A percentile compares a stretch with the other conserved stretches of the same genome.
Evolutionary conservation across 2,329 filamentous ascomycete species (phyloP).

Genomic region (Xylaria sp.): DNA sequence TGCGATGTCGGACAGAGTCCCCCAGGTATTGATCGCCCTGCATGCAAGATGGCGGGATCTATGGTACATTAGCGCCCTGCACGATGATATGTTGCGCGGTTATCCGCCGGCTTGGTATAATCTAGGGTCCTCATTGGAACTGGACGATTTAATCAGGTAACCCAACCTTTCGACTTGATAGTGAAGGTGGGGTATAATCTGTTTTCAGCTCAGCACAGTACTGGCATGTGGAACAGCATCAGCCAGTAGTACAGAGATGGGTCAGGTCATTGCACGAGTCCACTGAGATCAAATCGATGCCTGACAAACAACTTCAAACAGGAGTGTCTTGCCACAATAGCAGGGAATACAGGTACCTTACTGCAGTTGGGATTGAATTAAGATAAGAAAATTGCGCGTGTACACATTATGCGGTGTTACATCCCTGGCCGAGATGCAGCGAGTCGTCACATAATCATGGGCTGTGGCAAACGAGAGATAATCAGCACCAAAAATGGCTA

Average conservation of each 20-base stretch:
- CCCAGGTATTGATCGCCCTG: neutral
- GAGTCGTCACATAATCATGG: too few species aligned
- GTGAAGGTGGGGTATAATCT: neutral
- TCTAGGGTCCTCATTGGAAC: neutral
- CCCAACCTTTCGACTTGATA: neutral
- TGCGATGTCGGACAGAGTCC: slow-evolving; percentile 1
- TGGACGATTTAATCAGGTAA: neutral
- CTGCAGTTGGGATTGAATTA: too few species aligned
- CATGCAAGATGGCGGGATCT: slow-evolving; percentile 5
- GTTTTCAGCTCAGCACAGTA: neutral
- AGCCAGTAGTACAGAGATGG: neutral
- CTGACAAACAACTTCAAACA: neutral
- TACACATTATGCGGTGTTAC: too few species aligned
- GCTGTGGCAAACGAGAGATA: too few species aligned
- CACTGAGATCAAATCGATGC: too few species aligned
- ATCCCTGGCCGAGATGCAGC: too few species aligned
- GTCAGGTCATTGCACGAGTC: neutral
- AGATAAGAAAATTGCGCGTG: too few species aligned
- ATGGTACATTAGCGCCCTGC: slow-evolving; percentile 6
- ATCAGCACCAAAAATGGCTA: too few species aligned
- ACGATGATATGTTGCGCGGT: neutral
- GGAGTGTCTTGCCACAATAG: too few species aligned
- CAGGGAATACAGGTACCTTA: too few species aligned
- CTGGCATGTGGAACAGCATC: neutral
- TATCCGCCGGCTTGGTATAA: neutral